Evolutionary conservation across 139 green algal species (phyloP).

Genomic region (Chlamydomonas urium): DNA sequence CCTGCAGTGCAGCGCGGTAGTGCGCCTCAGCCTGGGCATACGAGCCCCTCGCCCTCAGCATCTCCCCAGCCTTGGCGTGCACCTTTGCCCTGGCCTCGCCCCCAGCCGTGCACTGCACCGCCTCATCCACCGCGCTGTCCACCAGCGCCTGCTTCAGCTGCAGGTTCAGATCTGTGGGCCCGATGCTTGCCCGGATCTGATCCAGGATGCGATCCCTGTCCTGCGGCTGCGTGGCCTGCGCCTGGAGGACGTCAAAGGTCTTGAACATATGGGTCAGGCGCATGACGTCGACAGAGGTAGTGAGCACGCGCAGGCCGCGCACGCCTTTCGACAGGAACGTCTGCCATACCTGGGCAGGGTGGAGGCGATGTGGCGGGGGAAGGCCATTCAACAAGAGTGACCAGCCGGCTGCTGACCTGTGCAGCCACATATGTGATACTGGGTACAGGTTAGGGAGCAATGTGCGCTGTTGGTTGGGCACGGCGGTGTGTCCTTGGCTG

Average conservation of each 20-base stretch:
- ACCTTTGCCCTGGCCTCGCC: not conserved
- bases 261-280: conserved; percentile 1
- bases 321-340: conserved; percentile 5
- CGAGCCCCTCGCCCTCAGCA: not conserved
- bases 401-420: too few relatives aligned
- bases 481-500: too few relatives aligned
- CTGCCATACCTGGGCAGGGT: not conserved
- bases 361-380: too few relatives aligned
- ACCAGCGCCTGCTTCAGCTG: conserved; percentile 7
- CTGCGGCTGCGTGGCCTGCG: conserved; percentile 2
- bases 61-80: not conserved
- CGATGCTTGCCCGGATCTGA: conserved; percentile 1
- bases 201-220: conserved; percentile 8
- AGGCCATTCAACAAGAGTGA: too few relatives aligned
- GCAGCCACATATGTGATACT: too few relatives aligned
- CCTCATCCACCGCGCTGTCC: not conserved
- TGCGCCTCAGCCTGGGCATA: conserved; percentile 1
- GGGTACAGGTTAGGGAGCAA: too few relatives aligned
- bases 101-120: not conserved
- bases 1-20: conserved; percentile 14
- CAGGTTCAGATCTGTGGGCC: conserved; percentile 6
- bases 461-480: too few relatives aligned
- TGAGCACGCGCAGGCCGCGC: not conserved
- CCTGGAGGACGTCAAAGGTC: not conserved
- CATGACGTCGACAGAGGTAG: not conserved